Conservation (phyloP, 352 stramenopile genomes). For the Globisporangium apiculatum region DNA sequence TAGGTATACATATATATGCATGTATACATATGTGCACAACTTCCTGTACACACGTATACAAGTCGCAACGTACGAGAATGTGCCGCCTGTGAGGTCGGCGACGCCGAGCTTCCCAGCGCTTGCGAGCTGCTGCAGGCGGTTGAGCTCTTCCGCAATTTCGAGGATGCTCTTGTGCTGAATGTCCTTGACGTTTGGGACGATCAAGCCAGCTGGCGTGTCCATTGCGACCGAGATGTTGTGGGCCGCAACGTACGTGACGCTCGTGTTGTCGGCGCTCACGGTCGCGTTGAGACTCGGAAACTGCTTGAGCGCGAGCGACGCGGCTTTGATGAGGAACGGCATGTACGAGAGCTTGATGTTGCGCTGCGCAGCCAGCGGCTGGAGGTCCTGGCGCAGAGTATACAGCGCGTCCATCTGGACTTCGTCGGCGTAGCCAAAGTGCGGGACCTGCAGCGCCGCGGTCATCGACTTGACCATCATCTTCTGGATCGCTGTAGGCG, state of each 20-base stretch:
- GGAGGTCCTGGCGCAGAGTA: constrained; percentile 82
- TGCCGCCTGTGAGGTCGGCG: constrained; percentile 88
- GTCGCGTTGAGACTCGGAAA: constrained; percentile 94
- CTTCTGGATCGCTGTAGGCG: constrained; percentile 88
- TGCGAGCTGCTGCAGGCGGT: constrained; percentile 83
- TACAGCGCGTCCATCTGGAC: constrained; percentile 91
- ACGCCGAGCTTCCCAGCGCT: constrained; percentile 70
- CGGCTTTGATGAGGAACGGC: constrained; percentile 95
- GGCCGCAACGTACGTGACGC: constrained; percentile 82
- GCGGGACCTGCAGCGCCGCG: constrained; percentile 90
- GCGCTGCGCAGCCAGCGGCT: constrained; percentile 68
- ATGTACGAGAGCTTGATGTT: constrained; percentile 93
- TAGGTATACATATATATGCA: no score
- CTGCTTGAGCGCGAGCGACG: constrained; percentile 90
- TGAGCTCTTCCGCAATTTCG: constrained; percentile 81
- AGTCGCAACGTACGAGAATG: constrained; percentile 67
- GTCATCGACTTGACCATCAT: constrained; percentile 99
- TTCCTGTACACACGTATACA: constrained; percentile 2
- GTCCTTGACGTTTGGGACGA: constrained; percentile 95
- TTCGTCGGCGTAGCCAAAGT: constrained; percentile 98
- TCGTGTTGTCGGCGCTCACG: constrained; percentile 78
- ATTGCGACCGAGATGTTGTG: constrained; percentile 99
- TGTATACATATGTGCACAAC: background rate
- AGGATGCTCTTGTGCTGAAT: constrained; percentile 82
- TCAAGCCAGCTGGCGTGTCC: constrained; percentile 93